Evolutionary conservation across 176 grass and related monocot species (phyloP).

Genomic region (Rhynchospora breviuscula): DNA sequence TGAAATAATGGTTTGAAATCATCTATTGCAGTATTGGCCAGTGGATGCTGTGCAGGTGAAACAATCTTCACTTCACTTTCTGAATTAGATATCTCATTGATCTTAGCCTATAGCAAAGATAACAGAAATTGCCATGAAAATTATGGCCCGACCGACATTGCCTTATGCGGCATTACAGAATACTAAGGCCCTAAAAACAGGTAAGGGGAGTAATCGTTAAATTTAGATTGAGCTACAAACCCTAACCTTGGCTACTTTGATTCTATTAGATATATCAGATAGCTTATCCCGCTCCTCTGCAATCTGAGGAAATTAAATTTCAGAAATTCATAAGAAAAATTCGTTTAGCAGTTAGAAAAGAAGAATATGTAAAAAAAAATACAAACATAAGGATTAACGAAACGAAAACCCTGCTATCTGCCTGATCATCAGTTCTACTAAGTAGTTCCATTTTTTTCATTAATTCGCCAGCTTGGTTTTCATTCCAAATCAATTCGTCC

Average conservation of each 20-base stretch:
- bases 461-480: not conserved
- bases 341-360: not conserved
- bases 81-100: slow-evolving; percentile 43
- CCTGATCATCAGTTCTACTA: not conserved
- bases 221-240: not conserved
- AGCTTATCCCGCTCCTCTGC: slow-evolving; percentile 48
- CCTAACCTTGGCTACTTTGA: slow-evolving; percentile 51
- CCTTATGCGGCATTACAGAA: not conserved
- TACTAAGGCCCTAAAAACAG: not conserved
- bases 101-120: slow-evolving; percentile 41
- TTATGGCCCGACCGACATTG: not conserved
- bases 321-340: not conserved
- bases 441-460: not conserved
- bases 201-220: no score
- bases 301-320: slow-evolving; percentile 23
- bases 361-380: not conserved
- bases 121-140: slow-evolving; percentile 10
- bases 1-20: slow-evolving; percentile 53
- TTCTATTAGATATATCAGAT: slow-evolving; percentile 51
- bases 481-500: not conserved
- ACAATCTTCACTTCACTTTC: slow-evolving; percentile 39
- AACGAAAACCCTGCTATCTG: not conserved
- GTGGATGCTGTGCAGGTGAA: slow-evolving; percentile 52
- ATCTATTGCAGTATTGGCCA: slow-evolving; percentile 26
- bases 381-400: not conserved